Evolutionary conservation across 179 eudicot genomes (phyloP), one percentile per base, ranked within the genome.

Genomic region (Beta macrorhiza): DNA sequence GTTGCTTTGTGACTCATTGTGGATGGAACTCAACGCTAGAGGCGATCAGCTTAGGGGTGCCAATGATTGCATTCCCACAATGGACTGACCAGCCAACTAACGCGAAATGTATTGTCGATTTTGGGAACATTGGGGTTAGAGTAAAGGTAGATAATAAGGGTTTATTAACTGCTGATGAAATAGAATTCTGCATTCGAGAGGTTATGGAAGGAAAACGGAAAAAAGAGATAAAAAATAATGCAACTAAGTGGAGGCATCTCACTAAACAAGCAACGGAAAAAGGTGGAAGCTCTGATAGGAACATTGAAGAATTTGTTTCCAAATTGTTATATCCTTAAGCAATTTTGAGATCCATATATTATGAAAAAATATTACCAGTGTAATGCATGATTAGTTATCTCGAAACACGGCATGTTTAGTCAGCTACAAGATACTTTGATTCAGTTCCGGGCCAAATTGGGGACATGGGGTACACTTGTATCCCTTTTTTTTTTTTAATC

Each of bases 1-100:
- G 93, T 9, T 87, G 93, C 68, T 91, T 90, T 58, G 47, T 90
- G 71, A 65, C 83, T 29, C 32, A 29, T 29, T 29, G 32, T 29
- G 32, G 32, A 29, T 29, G 32, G 32, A 29, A 29, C 32, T 29
- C 32, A 29, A 29, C 32, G 32, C 32, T 29, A 29, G 32, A 29
- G 32, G 32, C 32, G 32, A 29, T 29, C 32, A 29, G 32, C 32
- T 29, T 29, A 29, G 32, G 32, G 32, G 32, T 29, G 32, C 32
- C 32, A 29, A 29, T 29, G 32, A 1, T 29, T 29, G 32, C 32
- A 29, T 29, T 29, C 32, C 32, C 32, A 29, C 32, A 29, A 29
- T 29, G 32, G 32, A 29, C 32, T 29, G 32, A 29, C 32, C 32
- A 29, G 32, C 32, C 83, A 11, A 74, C 83, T 49, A 81, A 81